Percentiles rank a stretch among this genome's conserved stretches.
phyloP scores from a whole-genome alignment of 768 basidiomycete genomes.

The Boletus patriciae region DNA sequence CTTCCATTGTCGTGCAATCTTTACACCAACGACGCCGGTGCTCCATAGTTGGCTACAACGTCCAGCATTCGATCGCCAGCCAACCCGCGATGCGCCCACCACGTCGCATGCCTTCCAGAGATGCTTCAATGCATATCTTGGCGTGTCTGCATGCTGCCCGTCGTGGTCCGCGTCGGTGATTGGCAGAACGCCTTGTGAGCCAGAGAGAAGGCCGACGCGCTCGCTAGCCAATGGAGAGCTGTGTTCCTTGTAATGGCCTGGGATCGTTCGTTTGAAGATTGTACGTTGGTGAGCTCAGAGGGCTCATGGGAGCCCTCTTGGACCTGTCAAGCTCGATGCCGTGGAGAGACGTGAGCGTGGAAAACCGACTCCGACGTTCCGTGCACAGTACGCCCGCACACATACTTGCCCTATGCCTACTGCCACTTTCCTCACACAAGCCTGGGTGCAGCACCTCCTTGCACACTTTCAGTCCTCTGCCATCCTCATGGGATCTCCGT shows the following conservation, averaged over 20 bases:
- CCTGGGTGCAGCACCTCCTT: conserved; percentile 70
- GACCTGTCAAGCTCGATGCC: too few relatives aligned
- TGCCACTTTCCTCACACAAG: conserved; percentile 52
- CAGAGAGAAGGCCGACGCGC: conserved; percentile 37
- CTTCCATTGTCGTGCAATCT: conserved; percentile 56
- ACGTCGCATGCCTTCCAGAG: too few relatives aligned
- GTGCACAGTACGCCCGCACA: conserved; percentile 62
- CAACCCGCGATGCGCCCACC: too few relatives aligned
- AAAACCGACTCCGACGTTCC: conserved; percentile 36
- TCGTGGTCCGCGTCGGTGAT: conserved; percentile 7
- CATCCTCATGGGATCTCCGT: conserved; percentile 39
- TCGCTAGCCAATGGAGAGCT: conserved; percentile 33
- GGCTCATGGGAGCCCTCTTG: too few relatives aligned
- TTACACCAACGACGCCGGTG: too few relatives aligned
- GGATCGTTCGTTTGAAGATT: conserved; percentile 3
- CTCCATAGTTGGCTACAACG: too few relatives aligned
- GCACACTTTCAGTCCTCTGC: conserved; percentile 67
- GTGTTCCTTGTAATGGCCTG: conserved; percentile 24
- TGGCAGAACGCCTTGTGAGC: conserved; percentile 11
- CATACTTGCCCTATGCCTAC: conserved; percentile 16
- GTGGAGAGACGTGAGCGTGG: conserved; percentile 13
- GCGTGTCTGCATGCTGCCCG: conserved; percentile 10
- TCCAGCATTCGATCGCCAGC: too few relatives aligned
- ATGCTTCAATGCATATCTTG: conserved; percentile 6
- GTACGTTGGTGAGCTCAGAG: background rate